These are phyloP conservation scores for Fusarium phyllophilum DNA, from an alignment of 2,329 filamentous ascomycete species.

Conservation along the genomic window DNA sequence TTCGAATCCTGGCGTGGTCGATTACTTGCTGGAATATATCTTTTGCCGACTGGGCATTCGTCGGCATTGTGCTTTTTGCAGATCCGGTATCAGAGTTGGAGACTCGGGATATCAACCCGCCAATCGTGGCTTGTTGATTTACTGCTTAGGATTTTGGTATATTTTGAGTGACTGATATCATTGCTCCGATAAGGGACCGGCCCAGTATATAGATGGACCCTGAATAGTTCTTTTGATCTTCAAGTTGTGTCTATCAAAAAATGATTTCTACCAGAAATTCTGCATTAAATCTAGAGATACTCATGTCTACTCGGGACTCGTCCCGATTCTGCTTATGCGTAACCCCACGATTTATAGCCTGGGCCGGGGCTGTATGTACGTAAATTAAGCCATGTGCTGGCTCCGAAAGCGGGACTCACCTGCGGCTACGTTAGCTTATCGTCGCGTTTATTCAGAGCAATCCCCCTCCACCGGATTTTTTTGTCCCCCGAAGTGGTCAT, in stretches of 20 bases:
- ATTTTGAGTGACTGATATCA: background rate
- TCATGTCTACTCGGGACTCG: background rate
- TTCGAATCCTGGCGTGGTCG: slow-evolving; percentile 56
- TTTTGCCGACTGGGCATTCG: background rate
- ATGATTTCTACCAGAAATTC: background rate
- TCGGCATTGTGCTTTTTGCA: background rate
- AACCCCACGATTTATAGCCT: slow-evolving; percentile 33
- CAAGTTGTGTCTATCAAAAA: background rate
- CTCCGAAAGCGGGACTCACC: slow-evolving; percentile 45
- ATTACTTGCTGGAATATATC: background rate
- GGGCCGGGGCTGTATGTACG: slow-evolving; percentile 22
- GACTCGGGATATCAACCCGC: background rate
- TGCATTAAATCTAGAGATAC: background rate
- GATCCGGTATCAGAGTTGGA: background rate
- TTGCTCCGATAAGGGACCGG: slow-evolving; percentile 2
- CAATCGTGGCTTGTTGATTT: slow-evolving; percentile 4
- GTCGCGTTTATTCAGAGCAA: slow-evolving; percentile 37
- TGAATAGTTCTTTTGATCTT: background rate
- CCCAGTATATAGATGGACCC: background rate
- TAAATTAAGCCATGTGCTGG: slow-evolving; percentile 34
- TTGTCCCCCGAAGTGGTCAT: slow-evolving; percentile 34
- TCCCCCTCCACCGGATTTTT: slow-evolving; percentile 31
- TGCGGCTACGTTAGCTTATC: slow-evolving; percentile 44
- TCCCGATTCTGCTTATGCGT: slow-evolving; percentile 20
- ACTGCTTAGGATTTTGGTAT: background rate